Percentiles rank a stretch among this genome's conserved stretches.
These are phyloP conservation scores for Globisporangium takayamanum DNA, from an alignment of 352 stramenopile genomes.

Conservation along the genomic window DNA sequence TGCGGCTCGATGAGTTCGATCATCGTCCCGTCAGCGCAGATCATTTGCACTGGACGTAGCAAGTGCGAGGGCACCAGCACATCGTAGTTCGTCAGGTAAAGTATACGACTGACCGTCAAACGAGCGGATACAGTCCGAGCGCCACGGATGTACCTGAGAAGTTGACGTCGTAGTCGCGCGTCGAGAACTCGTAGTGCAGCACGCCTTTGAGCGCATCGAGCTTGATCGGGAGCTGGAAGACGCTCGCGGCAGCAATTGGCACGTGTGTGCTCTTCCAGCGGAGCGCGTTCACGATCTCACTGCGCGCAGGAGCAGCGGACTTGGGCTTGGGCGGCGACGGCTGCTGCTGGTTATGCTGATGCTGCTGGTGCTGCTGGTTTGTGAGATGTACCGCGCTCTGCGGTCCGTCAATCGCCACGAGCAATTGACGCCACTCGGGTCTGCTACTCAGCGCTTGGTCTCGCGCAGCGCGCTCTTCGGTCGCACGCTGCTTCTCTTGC, in stretches of 20 bases:
- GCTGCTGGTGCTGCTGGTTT: background rate
- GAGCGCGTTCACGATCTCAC: slow-evolving; percentile 43
- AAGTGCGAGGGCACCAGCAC: background rate
- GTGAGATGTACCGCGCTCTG: background rate
- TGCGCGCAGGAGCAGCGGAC: background rate
- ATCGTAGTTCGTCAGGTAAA: no score
- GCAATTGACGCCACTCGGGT: slow-evolving; percentile 49
- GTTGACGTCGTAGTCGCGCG: slow-evolving; percentile 65
- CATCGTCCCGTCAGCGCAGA: slow-evolving; percentile 46
- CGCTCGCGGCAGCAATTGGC: slow-evolving; percentile 49
- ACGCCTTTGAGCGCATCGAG: slow-evolving; percentile 49
- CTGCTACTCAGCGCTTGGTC: slow-evolving; percentile 36
- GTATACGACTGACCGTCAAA: background rate
- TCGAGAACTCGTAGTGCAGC: slow-evolving; percentile 62
- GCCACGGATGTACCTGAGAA: slow-evolving; percentile 26
- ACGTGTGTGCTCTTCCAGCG: slow-evolving; percentile 77
- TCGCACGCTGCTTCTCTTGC: slow-evolving; percentile 40
- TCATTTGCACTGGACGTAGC: slow-evolving; percentile 38
- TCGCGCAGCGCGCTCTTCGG: slow-evolving; percentile 31
- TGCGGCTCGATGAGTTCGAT: slow-evolving; percentile 42
- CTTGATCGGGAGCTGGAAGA: slow-evolving; percentile 72
- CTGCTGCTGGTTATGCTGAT: slow-evolving; percentile 1
- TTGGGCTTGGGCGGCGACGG: slow-evolving; percentile 8
- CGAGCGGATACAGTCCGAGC: no score
- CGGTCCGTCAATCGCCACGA: slow-evolving; percentile 47